phyloP scores from a whole-genome alignment of 2,329 filamentous ascomycete species.

The Trichophyton schoenleinii region DNA sequence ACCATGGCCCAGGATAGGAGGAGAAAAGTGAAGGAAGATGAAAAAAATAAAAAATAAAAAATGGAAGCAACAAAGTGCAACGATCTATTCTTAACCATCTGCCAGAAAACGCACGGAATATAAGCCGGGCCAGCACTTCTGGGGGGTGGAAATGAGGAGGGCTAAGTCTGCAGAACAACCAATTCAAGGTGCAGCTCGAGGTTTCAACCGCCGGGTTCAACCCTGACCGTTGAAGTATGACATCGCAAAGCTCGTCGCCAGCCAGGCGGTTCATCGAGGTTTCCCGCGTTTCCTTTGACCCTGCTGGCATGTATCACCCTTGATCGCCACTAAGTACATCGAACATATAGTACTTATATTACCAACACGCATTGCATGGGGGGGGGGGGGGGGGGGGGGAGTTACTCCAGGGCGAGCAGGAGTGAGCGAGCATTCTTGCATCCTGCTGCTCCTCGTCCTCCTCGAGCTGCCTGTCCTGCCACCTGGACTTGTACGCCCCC shows the following conservation, averaged over 20 bases:
- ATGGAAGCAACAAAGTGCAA: background rate
- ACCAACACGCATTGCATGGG: too few relatives aligned
- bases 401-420: conserved; percentile 40
- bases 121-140: background rate
- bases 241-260: conserved; percentile 3
- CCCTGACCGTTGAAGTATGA: conserved; percentile 4
- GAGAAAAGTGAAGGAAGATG: background rate
- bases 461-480: too few relatives aligned
- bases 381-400: background rate
- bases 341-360: too few relatives aligned
- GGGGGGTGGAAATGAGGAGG: background rate
- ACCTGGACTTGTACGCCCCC: background rate
- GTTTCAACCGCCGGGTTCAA: background rate
- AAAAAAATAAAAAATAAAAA: background rate
- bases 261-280: conserved; percentile 3
- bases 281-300: background rate
- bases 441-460: background rate
- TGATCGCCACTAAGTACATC: conserved; percentile 3
- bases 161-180: background rate
- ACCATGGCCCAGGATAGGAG: background rate
- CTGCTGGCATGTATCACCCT: background rate
- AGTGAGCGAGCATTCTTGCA: conserved; percentile 27
- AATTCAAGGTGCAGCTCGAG: conserved; percentile 3
- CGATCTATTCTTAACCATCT: background rate
- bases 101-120: background rate